phyloP scores from a whole-genome alignment of 2,329 filamentous ascomycete genomes.

The Cercospora sojina region DNA sequence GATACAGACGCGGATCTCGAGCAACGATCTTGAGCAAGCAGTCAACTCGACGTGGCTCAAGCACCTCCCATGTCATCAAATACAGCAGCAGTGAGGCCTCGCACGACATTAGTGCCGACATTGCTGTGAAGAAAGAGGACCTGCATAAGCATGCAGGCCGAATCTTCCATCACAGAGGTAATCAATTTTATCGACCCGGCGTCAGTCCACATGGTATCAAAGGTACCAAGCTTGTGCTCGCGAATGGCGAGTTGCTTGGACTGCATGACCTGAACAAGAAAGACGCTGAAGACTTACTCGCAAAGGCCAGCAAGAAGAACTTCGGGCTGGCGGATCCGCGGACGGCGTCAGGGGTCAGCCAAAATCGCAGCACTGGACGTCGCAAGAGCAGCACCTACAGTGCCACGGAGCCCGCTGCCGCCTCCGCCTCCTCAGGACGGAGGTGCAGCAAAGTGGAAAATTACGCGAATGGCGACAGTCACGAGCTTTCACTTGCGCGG shows the following conservation, averaged over 20 bases:
- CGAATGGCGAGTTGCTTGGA: conserved; percentile 16
- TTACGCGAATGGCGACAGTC: conserved; percentile 21
- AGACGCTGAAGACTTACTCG: conserved; percentile 6
- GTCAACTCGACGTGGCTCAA: conserved; percentile 20
- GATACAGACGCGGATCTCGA: conserved; percentile 29
- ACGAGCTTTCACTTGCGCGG: conserved; percentile 21
- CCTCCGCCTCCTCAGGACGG: conserved; percentile 24
- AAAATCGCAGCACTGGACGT: conserved; percentile 5
- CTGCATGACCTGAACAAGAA: conserved; percentile 6
- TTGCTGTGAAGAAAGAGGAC: conserved; percentile 25
- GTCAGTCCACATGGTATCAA: conserved; percentile 27
- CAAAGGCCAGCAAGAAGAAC: conserved; percentile 7
- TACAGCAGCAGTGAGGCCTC: conserved; percentile 21
- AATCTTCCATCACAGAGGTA: conserved; percentile 36
- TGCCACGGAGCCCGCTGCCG: conserved; percentile 11
- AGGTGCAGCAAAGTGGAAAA: conserved; percentile 26
- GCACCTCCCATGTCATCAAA: conserved; percentile 17
- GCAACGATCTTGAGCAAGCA: conserved; percentile 12
- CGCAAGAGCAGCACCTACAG: conserved; percentile 20
- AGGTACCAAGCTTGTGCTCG: conserved; percentile 23
- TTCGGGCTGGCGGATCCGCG: conserved; percentile 7
- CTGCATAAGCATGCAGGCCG: conserved; percentile 26
- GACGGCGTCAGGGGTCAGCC: neutral
- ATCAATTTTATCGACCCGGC: conserved; percentile 35
- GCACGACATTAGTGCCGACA: conserved; percentile 15